phyloP scores from a whole-genome alignment of 371 early-diverging fungal genomes.

The Blastocladiella emersonii region DNA sequence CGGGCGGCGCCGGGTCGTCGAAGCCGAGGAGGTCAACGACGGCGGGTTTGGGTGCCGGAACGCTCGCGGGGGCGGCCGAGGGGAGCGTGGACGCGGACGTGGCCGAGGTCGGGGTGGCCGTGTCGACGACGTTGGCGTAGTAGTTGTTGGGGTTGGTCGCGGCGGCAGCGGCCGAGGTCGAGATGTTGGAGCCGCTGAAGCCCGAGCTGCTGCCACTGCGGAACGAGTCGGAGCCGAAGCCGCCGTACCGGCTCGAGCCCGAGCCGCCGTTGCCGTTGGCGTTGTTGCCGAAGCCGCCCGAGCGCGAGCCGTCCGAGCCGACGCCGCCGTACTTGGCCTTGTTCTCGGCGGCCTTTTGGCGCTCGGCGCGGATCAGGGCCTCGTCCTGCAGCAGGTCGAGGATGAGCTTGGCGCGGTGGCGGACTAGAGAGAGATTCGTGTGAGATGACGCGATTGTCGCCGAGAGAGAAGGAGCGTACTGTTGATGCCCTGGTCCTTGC shows the following conservation, averaged over 20 bases:
- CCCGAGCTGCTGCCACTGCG: conserved; percentile 3
- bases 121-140: neutral
- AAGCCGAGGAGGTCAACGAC: neutral
- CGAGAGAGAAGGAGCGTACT: conserved; percentile 28
- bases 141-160: neutral
- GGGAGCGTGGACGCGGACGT: neutral
- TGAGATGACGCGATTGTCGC: neutral
- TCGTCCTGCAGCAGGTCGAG: conserved; percentile 60
- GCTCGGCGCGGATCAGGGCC: conserved; percentile 62
- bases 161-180: neutral
- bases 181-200: neutral
- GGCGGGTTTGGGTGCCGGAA: neutral
- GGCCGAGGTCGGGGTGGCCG: neutral
- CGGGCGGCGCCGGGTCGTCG: conserved; percentile 1
- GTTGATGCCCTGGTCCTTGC: conserved; percentile 93
- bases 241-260: conserved; percentile 7
- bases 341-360: conserved; percentile 75
- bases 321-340: conserved; percentile 74
- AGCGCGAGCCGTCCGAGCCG: conserved; percentile 32
- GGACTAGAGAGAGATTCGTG: no score
- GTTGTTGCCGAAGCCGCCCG: conserved; percentile 30
- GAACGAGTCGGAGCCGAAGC: neutral
- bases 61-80: no score
- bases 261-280: conserved; percentile 23
- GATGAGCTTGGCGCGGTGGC: conserved; percentile 81